Percentiles rank a stretch among this genome's conserved stretches.
Conservation (phyloP, 768 basidiomycete genomes). For the Mycena haematopus region DNA sequence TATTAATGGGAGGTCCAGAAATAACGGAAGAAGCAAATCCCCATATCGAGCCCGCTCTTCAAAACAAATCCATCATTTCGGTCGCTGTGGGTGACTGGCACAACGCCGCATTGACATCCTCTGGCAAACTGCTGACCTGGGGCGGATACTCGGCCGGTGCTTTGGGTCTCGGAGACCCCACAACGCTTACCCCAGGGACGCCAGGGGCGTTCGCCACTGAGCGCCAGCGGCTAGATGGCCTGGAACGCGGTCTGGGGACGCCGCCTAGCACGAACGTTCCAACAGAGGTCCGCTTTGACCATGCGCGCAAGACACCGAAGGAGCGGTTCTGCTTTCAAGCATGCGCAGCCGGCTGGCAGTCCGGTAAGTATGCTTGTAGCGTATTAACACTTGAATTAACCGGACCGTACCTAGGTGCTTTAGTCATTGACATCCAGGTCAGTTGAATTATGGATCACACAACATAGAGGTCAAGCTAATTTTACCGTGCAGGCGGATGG, state of each 20-base stretch:
- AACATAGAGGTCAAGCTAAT: constrained; percentile 8
- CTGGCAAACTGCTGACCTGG: constrained; percentile 83
- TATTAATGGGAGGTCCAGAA: constrained; percentile 70
- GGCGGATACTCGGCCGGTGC: constrained; percentile 80
- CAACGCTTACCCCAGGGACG: constrained; percentile 51
- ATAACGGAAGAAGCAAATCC: constrained; percentile 54
- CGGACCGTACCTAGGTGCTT: constrained; percentile 60
- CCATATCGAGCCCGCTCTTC: constrained; percentile 73
- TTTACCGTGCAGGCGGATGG: constrained; percentile 37
- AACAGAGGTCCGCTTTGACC: constrained; percentile 75
- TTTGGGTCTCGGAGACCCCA: constrained; percentile 84
- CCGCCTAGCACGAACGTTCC: constrained; percentile 63
- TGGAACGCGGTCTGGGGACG: constrained; percentile 36
- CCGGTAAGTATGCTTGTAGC: constrained; percentile 31
- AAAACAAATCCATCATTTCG: constrained; percentile 81
- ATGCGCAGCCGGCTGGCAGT: constrained; percentile 91
- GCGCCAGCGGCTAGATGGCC: constrained; percentile 37
- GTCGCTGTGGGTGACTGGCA: constrained; percentile 95
- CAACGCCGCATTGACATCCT: constrained; percentile 60
- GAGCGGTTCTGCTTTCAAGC: constrained; percentile 80
- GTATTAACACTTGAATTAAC: constrained; percentile 4
- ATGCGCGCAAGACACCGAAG: constrained; percentile 53
- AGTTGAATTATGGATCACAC: constrained; percentile 28
- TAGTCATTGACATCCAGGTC: constrained; percentile 87
- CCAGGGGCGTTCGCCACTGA: constrained; percentile 65